Evolutionary conservation across 768 basidiomycete species (phyloP).

Genomic region (Lactarius hengduanensis): DNA sequence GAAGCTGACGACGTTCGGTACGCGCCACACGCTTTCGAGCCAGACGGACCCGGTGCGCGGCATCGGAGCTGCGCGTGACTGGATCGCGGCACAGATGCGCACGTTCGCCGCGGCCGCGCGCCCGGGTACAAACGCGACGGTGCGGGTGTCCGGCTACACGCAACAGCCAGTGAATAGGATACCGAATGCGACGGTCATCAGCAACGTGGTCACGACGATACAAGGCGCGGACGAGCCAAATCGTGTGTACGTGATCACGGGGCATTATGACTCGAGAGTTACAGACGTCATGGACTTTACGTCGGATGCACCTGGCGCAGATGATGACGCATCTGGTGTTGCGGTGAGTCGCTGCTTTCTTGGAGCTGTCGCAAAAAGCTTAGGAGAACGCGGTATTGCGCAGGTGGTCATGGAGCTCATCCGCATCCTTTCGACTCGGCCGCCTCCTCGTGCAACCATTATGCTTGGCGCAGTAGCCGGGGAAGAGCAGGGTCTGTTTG

Average conservation of each 20-base stretch:
- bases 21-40: conserved; percentile 51
- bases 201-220: conserved; percentile 52
- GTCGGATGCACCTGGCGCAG: conserved; percentile 51
- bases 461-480: conserved; percentile 52
- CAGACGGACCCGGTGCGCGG: conserved; percentile 53
- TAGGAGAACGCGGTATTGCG: not conserved
- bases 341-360: conserved; percentile 33
- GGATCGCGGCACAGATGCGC: conserved; percentile 52
- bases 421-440: conserved; percentile 47
- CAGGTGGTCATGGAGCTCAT: conserved; percentile 51
- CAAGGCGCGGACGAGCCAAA: conserved; percentile 48
- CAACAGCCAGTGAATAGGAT: conserved; percentile 35
- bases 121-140: conserved; percentile 35
- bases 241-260: conserved; percentile 52
- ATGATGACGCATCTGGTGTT: conserved; percentile 55
- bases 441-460: conserved; percentile 48
- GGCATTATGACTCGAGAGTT: conserved; percentile 54
- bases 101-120: conserved; percentile 42
- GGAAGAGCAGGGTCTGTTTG: conserved; percentile 53
- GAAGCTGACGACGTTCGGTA: conserved; percentile 56
- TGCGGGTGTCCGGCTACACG: conserved; percentile 47
- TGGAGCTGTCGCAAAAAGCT: not conserved
- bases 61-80: conserved; percentile 55
- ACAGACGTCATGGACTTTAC: conserved; percentile 42
- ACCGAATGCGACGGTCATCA: conserved; percentile 46